Percentiles rank a stretch among this genome's conserved stretches.
phyloP scores from a whole-genome alignment of 805 yeast genomes.

The Candida nitratophila region DNA sequence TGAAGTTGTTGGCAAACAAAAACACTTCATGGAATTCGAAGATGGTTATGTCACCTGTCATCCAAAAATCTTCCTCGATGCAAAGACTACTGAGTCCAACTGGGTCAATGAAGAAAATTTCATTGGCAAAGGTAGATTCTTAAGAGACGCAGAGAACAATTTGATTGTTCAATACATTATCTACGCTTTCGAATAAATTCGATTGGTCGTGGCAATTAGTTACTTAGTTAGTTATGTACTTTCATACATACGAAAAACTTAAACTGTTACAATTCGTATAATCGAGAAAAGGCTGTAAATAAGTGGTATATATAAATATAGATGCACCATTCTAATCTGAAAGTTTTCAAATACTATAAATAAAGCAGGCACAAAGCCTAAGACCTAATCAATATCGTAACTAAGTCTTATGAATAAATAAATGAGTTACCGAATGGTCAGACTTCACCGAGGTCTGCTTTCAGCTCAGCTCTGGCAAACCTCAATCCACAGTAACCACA shows the following conservation, averaged over 20 bases:
- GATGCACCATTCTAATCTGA: too few species aligned
- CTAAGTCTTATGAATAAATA: too few species aligned
- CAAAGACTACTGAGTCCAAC: conserved; percentile 32
- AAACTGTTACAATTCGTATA: too few species aligned
- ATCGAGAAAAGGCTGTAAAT: too few species aligned
- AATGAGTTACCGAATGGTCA: neutral
- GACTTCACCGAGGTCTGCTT: conserved; percentile 16
- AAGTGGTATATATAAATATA: too few species aligned
- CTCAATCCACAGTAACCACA: conserved; percentile 81
- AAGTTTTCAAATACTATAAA: too few species aligned
- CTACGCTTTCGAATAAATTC: conserved; percentile 25
- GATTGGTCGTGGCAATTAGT: neutral
- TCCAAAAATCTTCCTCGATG: conserved; percentile 39
- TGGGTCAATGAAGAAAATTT: conserved; percentile 47
- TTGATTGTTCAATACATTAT: conserved; percentile 50
- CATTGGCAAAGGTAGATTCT: conserved; percentile 54
- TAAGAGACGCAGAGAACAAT: conserved; percentile 36
- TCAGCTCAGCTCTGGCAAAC: conserved; percentile 49
- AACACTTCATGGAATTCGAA: conserved; percentile 28
- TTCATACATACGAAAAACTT: neutral
- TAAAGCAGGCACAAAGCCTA: too few species aligned
- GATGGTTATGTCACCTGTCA: conserved; percentile 44
- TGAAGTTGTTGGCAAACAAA: conserved; percentile 29
- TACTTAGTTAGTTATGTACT: neutral
- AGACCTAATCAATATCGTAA: too few species aligned